Base-by-base conservation (phyloP, 208 protist species). In the Strigomonas galati region DNA sequence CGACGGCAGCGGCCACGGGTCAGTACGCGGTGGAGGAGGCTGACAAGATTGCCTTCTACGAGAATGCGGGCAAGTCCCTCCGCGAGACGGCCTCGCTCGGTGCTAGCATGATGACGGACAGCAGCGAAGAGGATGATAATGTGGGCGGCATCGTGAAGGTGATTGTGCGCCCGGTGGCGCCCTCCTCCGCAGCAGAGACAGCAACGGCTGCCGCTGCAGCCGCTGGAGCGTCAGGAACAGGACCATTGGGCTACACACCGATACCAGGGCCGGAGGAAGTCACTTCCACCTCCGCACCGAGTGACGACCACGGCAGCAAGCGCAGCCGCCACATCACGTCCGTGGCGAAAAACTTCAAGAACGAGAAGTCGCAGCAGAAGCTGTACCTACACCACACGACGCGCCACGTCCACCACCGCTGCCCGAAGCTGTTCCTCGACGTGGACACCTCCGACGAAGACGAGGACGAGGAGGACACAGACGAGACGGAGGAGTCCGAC, bases 381-480 rank as follows among this genome's bases (percentile, higher is more conserved):
- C 66, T 76, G 26, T 79, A 79, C 67, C 65, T 74, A 59, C 69
- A 68, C 46, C 67, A 79, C 64, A 69, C 71, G 15, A 84, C 78
- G 21, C 78, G 78, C 37, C 73, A 84, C 65, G 78, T 84, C 17
- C 73, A 79, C 56, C 78, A 84, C 56, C 73, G 78, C 19, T 84
- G 78, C 70, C 73, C 73, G 5, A 74, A 72, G 68, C 70, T 84
- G 24, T 72, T 79, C 68, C 71, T 84, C 19, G 71, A 84, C 67
- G 71, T 72, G 3, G 56, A 59, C 19, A 63, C 65, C 60, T 67
- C 62, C 56, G 69, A 65, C 6, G 77, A 82, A 27, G 70, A 76
- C 26, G 71, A 74, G 21, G 68, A 72, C 2, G 69, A 70, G 2
- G 64, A 68, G 21, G 68, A 55, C 26, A 57, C 56, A 5, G 65